These are phyloP conservation scores for Notholithocarpus densiflorus DNA, from an alignment of 306 rosid species.

Conservation along the genomic window DNA sequence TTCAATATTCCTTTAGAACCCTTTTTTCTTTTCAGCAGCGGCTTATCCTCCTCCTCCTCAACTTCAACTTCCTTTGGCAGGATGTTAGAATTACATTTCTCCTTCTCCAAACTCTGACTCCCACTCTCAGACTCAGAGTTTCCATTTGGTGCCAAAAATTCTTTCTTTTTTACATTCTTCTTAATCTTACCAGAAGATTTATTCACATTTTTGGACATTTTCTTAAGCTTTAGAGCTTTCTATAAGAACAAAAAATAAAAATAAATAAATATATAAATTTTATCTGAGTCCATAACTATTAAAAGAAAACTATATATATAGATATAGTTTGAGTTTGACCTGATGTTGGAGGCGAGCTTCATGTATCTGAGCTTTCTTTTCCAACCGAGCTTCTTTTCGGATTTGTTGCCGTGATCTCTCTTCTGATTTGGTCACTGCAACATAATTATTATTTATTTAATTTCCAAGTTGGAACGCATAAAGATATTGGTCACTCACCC, in stretches of 20 bases:
- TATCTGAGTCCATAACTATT: background rate
- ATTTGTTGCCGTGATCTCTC: slow-evolving; percentile 61
- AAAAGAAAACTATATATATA: background rate
- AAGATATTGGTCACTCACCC: no score
- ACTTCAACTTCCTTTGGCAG: background rate
- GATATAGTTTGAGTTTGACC: slow-evolving; percentile 1
- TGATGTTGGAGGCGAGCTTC: slow-evolving; percentile 54
- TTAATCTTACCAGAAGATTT: background rate
- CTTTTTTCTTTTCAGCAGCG: slow-evolving; percentile 26
- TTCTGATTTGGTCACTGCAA: slow-evolving; percentile 21
- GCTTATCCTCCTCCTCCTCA: slow-evolving; percentile 16
- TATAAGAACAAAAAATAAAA: slow-evolving; percentile 17
- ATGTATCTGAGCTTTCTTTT: slow-evolving; percentile 45
- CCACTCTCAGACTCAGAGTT: slow-evolving; percentile 6
- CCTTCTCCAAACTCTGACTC: slow-evolving; percentile 5
- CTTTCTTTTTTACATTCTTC: slow-evolving; percentile 20
- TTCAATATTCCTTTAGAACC: slow-evolving; percentile 17
- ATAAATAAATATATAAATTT: background rate
- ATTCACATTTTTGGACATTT: slow-evolving; percentile 10
- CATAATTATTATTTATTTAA: no score
- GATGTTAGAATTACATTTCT: slow-evolving; percentile 1
- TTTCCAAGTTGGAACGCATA: no score
- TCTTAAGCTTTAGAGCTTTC: slow-evolving; percentile 36
- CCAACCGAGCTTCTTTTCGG: slow-evolving; percentile 64
- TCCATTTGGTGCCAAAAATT: slow-evolving; percentile 7